Evolutionary conservation across 2,329 filamentous ascomycete genomes (phyloP), one percentile per base, ranked within the genome.

Genomic region (Talaromyces sp.): DNA sequence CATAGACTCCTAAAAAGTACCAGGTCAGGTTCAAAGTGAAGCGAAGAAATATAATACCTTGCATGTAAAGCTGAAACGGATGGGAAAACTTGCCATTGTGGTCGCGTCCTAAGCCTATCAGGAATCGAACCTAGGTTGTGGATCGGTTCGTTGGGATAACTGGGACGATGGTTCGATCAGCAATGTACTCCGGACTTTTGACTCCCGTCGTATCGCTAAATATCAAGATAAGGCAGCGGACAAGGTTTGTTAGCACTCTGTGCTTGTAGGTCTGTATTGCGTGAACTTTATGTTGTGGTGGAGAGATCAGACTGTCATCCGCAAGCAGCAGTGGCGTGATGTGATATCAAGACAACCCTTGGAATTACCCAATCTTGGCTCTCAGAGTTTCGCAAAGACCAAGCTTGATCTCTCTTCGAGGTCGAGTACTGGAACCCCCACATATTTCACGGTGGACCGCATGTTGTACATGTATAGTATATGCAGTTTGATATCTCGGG

Each of bases 1-100:
- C 60, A 62, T 62, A 19, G 31, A 33, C 60, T 62, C 60, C 60
- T 47, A 62, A 62, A 35, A 19, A 13, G 24, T 39, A 24, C 52
- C 52, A 37, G 52, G 33, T 56, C 9, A 27, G 60, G 45, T 35
- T 41, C 37, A 63, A 63, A 63, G 61, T 63, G 61, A 63, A 63
- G 61, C 61, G 22, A 33, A n/a, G 22, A 49, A 52, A 52, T 52
- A n/a, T 3, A n/a, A 52, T 52, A 52, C 49, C 49, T 52, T n/a
- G 27, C 49, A 27, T 52, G 27, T 31, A 33, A n/a, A 49, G 22
- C 14, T 56, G 33, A 37, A 56, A 37, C 33, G 10, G 52, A 10
- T 24, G 31, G 50, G 50, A n/a, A 31, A 31, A 6, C 7, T 5
- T 6, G 27, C 27, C 27, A 5, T 19, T 35, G 27, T 54, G 52